A percentile compares a stretch with the other conserved stretches of the same genome.
Conservation (phyloP, 371 early-diverging fungal genomes). For the Thermomucor indicae-seudaticae region DNA sequence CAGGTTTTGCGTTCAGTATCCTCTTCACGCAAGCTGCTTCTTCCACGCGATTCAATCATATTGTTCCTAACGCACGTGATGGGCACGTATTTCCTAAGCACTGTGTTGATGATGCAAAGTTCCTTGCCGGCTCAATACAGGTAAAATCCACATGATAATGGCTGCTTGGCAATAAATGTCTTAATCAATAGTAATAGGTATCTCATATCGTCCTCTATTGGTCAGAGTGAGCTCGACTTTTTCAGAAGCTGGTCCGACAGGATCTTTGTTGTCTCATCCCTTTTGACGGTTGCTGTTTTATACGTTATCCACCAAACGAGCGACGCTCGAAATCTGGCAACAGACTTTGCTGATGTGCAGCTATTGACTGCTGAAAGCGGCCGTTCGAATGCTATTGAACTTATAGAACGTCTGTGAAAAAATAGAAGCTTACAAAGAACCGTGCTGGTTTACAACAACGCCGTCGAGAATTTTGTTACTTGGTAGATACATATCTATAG, state of each 20-base stretch:
- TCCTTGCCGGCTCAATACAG: slow-evolving; percentile 81
- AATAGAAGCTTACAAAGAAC: no score
- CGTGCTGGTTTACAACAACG: no score
- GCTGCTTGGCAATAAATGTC: not conserved
- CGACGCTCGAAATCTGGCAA: slow-evolving; percentile 30
- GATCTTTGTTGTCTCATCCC: slow-evolving; percentile 80
- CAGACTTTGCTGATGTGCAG: slow-evolving; percentile 36
- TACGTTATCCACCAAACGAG: slow-evolving; percentile 69
- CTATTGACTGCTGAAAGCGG: slow-evolving; percentile 4
- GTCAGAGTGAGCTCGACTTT: slow-evolving; percentile 79
- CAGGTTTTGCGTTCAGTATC: slow-evolving; percentile 64
- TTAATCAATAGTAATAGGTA: slow-evolving; percentile 32
- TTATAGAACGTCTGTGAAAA: no score
- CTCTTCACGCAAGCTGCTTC: slow-evolving; percentile 51
- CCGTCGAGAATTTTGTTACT: no score
- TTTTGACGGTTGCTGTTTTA: slow-evolving; percentile 57
- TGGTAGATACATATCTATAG: no score
- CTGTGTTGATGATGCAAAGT: slow-evolving; percentile 88
- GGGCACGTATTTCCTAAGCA: slow-evolving; percentile 90
- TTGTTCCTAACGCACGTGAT: slow-evolving; percentile 83
- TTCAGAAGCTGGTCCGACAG: slow-evolving; percentile 93
- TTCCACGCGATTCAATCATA: slow-evolving; percentile 66
- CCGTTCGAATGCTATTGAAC: no score
- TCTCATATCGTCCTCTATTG: slow-evolving; percentile 75
- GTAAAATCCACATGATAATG: slow-evolving; percentile 13